Evolutionary conservation across 768 basidiomycete genomes (phyloP), one percentile per base, ranked within the genome.

Genomic region (Cystofilobasidium bisporidii): DNA sequence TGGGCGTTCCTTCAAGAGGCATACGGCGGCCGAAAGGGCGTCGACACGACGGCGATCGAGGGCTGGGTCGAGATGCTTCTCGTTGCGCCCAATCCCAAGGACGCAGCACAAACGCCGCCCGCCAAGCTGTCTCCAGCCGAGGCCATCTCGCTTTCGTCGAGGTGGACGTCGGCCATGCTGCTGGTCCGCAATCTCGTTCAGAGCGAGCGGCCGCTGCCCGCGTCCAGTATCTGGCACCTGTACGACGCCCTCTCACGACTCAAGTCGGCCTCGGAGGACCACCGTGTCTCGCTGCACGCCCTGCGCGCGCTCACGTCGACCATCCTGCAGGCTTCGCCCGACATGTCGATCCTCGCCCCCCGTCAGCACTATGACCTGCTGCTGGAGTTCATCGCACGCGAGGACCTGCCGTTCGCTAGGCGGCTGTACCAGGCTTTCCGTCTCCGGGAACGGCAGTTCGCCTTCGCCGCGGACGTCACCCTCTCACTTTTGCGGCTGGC

Each of bases 401-500:
- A 48, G 22, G 56, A 65, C 30, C 28, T 60, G 17, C 56, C 58
- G 20, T 65, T 65, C 32, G 45, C 65, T 3, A 9, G 22, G 10
- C 65, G 65, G 24, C 43, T 65, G 14, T 65, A 65, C 65, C 41
- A 57, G 32, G 26, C 38, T 15, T 59, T 65, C 57, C 65, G 65
- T 20, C 30, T 59, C 17, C 41, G 65, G 8, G 65, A 58, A n/a
- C 65, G 56, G 2, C 24, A 32, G 12, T 60, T 60, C 56, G 57
- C 57, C 8, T 33, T 65, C 36, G 18, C 57, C 6, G 57, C 43
- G 11, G 41, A 59, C 18, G 45, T 59, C 43, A 41, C 47, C 30
- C 20, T 28, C 4, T 30, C 56, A 5, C 45, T 65, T 18, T 30
- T 65, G 18, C 28, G 36, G 41, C 59, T 65, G 10, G 57, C 57